Evolutionary conservation across 1,139 yeast species (phyloP), one percentile per base, ranked within the genome.

Genomic region (Dujonia santamariae): DNA sequence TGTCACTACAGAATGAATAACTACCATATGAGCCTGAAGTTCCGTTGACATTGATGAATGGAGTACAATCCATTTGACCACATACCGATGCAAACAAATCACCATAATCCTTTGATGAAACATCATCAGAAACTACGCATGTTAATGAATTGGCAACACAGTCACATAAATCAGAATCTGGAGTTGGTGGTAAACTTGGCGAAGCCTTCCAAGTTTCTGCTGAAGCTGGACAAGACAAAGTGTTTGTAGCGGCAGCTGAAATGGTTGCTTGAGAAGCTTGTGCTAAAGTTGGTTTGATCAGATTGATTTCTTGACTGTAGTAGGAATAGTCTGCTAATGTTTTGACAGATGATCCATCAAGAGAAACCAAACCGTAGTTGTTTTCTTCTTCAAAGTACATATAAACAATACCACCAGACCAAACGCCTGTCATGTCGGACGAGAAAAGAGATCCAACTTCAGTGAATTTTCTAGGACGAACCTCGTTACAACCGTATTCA

Each of bases 381-480:
- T 85, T 85, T 36, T 67, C 78, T 61, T 86, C 95, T 64, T 85
- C 81, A 61, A 80, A 83, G 63, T 82, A 86, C 94, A 85, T 85
- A 66, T 85, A 86, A 27, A 81, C 95, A 51, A 86, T 78, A 48
- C 95, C 96, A 43, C 96, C 96, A 28, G 95, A 85, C 94, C 95
- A 85, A 32, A 84, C 85, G 40, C 72, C 76, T 16, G 74, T 66
- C 73, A 67, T 67, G 19, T 64, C 47, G 20, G 42, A 45, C 27
- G 62, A 49, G 51, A 58, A 68, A 37, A 68, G 50, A 51, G 82
- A 78, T 49, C 60, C 63, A 34, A 73, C 92, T 75, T 78, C 95
- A 39, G 73, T 72, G 56, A 82, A 53, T 37, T 77, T 67, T 68
- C 90, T 75, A 51, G 88, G 87, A 19, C 62, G 45, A 28, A 66